Evolutionary conservation across 2,329 filamentous ascomycete genomes (phyloP), one percentile per base, ranked within the genome.

Genomic region (Cryphonectria radicalis): DNA sequence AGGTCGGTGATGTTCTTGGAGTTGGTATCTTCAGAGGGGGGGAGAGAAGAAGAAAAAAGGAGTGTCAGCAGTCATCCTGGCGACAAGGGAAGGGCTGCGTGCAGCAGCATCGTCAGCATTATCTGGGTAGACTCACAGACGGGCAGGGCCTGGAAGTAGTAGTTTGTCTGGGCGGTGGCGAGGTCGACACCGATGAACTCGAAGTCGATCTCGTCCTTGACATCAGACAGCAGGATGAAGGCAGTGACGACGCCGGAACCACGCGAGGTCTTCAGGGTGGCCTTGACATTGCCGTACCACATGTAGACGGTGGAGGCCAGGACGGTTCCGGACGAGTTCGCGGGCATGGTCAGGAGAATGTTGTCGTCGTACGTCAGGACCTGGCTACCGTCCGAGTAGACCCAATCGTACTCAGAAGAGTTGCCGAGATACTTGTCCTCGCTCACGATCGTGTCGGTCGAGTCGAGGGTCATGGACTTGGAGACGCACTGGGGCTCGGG

Each of bases 181-280:
- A 97, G 85, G 78, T 98, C 93, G 62, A 88, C 88, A 75, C 96
- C 96, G 69, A 99, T 88, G 80, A 92, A 98, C 81, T 99, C 96
- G 80, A 94, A 98, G 84, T 99, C 96, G 77, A 99, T 97, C 82
- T 99, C 96, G 79, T 99, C 96, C 87, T 98, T 97, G 78, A 97
- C 92, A 78, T 98, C 95, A 50, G 93, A 95, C 81, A 98, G 90
- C 78, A 98, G 86, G 80, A 99, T 99, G 80, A 99, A 99, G 42
- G 94, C 95, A 1, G 94, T 97, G n/a, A 99, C 92, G 32, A 99
- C 96, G 86, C 96, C 96, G 63, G 86, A 84, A 71, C 94, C 95
- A 77, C 93, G 91, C 74, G 91, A 92, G 0, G 94, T 95, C 86
- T 94, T 96, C 81, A 98, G 85, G 70, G 85, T 92, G 69, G 93